Percentiles rank a stretch among this genome's conserved stretches.
Evolutionary conservation across 495 filamentous ascomycete species (phyloP).

Genomic region (Rhypophila decipiens): DNA sequence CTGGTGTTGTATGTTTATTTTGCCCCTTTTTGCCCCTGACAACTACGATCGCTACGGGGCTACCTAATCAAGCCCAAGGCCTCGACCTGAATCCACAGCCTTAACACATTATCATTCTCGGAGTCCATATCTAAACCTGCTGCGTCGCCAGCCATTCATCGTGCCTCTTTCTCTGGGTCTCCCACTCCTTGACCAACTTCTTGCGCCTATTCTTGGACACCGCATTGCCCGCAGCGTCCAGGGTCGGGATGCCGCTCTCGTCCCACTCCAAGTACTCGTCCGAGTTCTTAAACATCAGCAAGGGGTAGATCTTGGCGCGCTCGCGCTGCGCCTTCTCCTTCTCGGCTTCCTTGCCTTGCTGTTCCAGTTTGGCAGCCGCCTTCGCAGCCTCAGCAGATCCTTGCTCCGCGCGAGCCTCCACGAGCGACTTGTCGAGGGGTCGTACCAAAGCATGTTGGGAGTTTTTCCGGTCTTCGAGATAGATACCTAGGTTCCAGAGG

Average conservation of each 20-base stretch:
- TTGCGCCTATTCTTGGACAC: slow-evolving; percentile 62
- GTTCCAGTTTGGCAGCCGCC: slow-evolving; percentile 42
- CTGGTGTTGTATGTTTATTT: slow-evolving; percentile 39
- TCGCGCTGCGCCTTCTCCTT: slow-evolving; percentile 35
- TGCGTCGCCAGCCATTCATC: slow-evolving; percentile 35
- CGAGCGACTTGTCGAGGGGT: slow-evolving; percentile 51
- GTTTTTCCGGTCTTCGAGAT: slow-evolving; percentile 60
- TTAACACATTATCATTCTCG: no score
- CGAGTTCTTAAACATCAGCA: slow-evolving; percentile 51
- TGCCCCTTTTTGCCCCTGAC: no score
- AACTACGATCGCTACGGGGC: no score
- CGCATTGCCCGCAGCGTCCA: slow-evolving; percentile 55
- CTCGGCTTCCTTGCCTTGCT: slow-evolving; percentile 43
- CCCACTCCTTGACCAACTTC: slow-evolving; percentile 71
- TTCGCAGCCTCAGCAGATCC: slow-evolving; percentile 36
- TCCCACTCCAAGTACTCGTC: slow-evolving; percentile 63
- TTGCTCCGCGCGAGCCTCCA: slow-evolving; percentile 54
- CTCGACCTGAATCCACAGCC: no score
- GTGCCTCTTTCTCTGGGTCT: slow-evolving; percentile 67
- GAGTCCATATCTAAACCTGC: not conserved
- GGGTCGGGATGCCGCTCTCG: slow-evolving; percentile 62
- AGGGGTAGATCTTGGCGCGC: slow-evolving; percentile 22
- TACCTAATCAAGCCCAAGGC: no score
- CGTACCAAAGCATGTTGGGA: slow-evolving; percentile 56
- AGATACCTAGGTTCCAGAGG: slow-evolving; percentile 61